A percentile compares a stretch with the other conserved stretches of the same genome.
phyloP scores from a whole-genome alignment of 2,329 filamentous ascomycete genomes.

The Penicillium sp. region DNA sequence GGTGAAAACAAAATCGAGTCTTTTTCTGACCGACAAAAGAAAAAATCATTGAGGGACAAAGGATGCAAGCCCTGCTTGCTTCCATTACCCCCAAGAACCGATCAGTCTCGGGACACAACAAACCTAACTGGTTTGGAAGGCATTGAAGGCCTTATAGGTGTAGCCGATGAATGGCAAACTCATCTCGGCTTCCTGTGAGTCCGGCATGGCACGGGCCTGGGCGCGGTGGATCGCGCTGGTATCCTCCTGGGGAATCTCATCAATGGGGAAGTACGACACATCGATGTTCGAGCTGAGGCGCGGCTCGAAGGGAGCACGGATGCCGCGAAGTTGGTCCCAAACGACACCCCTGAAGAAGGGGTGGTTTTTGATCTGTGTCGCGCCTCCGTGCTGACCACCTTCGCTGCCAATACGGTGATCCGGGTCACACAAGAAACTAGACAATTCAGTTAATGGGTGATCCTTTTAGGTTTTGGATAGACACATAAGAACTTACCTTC shows the following conservation, averaged over 20 bases:
- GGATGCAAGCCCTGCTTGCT: conserved; percentile 31
- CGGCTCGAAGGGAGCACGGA: conserved; percentile 91
- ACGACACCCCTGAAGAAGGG: conserved; percentile 95
- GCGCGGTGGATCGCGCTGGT: conserved; percentile 79
- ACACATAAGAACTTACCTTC: conserved; percentile 54
- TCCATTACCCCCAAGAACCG: conserved; percentile 5
- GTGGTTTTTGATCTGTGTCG: conserved; percentile 85
- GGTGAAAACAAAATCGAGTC: conserved; percentile 20
- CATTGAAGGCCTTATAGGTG: conserved; percentile 93
- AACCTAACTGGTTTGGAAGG: conserved; percentile 43
- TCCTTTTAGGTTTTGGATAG: conserved; percentile 3
- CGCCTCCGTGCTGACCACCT: conserved; percentile 54
- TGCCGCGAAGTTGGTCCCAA: conserved; percentile 83
- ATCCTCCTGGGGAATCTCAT: conserved; percentile 95
- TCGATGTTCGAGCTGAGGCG: conserved; percentile 87
- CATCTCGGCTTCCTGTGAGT: conserved; percentile 82
- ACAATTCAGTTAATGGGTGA: conserved; percentile 19
- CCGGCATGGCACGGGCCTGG: conserved; percentile 63
- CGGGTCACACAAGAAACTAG: conserved; percentile 82
- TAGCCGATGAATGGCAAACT: conserved; percentile 93
- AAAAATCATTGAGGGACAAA: conserved; percentile 17
- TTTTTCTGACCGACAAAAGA: conserved; percentile 14
- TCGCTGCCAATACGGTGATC: conserved; percentile 79
- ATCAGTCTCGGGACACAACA: conserved; percentile 15
- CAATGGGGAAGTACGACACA: conserved; percentile 96